Base-by-base conservation (phyloP, 148 eudicot genomes). In the Fagopyrum homotropicum region DNA sequence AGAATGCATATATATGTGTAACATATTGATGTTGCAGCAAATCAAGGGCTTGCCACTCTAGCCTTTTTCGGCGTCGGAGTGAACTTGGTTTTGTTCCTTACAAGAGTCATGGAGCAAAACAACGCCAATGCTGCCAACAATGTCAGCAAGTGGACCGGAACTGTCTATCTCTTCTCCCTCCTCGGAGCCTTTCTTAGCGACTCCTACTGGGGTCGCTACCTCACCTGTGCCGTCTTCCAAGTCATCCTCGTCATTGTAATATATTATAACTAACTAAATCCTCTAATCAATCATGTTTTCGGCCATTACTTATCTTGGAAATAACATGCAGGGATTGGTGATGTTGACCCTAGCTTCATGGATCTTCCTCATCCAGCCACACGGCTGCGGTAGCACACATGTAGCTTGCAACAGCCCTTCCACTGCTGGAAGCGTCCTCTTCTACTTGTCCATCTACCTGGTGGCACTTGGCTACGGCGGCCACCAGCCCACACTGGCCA, bases 381-480 rank as follows among this genome's bases (percentile, higher is more conserved):
- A 45, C 26, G 97, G 93, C 19, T 95, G 99, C 72, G 99, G 96
- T 0, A 84, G 85, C 51, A 87, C 88, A 35, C 74, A 75, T 49
- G 16, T 78, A 48, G n/a, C 69, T 4, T 95, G 99, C 56, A 29
- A 55, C 12, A 84, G 88, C 4, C 56, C 79, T 16, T 83, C 93
- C 0, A 15, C 78, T 0, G 1, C 71, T 0, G 91, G 92, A 47
- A 45, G 74, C 1, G 54, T 66, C 47, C 22, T 88, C 5, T 95
- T 95, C 75, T 92, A 92, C 80, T 47, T 88, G 46, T 84, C 99
- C 4, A 88, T 90, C 19, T 95, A 95, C 78, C 69, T 95, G 63
- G 94, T 92, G 29, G 99, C 99, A 19, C 83, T 95, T 16, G 99
- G 99, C 11, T 95, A 95, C 49, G 99, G 99, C 8, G 99, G 99